Evolutionary conservation across 2,329 filamentous ascomycete species (phyloP).

Genomic region (Pleurostoma richardsiae): DNA sequence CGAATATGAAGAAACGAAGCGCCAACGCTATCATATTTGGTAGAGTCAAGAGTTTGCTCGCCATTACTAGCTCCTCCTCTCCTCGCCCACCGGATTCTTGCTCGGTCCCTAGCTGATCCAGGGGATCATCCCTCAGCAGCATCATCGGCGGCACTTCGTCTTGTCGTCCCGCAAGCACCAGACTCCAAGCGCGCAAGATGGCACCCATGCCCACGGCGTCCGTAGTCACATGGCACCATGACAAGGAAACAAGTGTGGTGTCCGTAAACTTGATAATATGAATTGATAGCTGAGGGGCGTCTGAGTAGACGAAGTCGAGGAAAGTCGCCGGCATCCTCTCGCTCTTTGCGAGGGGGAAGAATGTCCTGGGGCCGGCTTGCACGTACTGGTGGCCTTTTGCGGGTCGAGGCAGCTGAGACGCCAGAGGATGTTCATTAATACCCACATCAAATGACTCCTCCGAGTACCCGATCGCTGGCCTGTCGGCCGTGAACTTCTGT

Average conservation of each 20-base stretch:
- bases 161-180: constrained; percentile 28
- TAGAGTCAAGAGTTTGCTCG: neutral
- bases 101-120: constrained; percentile 17
- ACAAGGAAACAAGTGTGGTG: constrained; percentile 33
- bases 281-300: constrained; percentile 34
- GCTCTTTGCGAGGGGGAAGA: neutral
- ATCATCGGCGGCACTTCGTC: constrained; percentile 23
- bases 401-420: neutral
- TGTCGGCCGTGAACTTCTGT: constrained; percentile 23
- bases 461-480: constrained; percentile 32
- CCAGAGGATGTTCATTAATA: constrained; percentile 1
- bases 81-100: constrained; percentile 1
- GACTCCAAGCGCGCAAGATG: constrained; percentile 33
- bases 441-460: constrained; percentile 21
- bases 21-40: neutral
- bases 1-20: neutral
- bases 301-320: constrained; percentile 28
- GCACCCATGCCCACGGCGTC: constrained; percentile 33
- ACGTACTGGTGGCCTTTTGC: neutral
- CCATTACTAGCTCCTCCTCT: neutral
- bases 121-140: constrained; percentile 21
- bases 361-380: neutral
- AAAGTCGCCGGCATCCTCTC: constrained; percentile 7
- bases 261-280: constrained; percentile 38
- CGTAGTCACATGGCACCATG: constrained; percentile 34